Base-by-base conservation (phyloP, 148 eudicot genomes). In the Euryodendron excelsum region DNA sequence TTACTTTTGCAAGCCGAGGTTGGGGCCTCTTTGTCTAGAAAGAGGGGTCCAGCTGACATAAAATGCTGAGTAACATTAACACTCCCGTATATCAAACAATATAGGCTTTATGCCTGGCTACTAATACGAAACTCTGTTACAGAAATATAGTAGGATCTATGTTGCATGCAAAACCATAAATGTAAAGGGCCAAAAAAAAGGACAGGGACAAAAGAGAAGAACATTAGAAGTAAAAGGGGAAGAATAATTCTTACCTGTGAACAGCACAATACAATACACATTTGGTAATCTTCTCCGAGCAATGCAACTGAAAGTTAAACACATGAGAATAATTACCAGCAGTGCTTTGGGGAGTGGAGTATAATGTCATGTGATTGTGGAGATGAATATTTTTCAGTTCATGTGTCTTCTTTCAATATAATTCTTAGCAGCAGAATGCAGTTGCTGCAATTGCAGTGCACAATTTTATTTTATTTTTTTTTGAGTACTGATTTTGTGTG, bases 221-320 rank as follows among this genome's bases (percentile, higher is more conserved):
- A 20, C 1, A 20, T 18, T 15, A 62, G 44, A 25, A 59, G 61
- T 31, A 52, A 65, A 76, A 13, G 39, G 23, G 30, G 47, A 1
- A 45, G 36, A 39, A 60, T 45, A 73, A 52, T 15, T 79, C 58
- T 66, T 85, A 91, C 99, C 94, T 80, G 81, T 96, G 99, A 82
- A 74, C 69, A 76, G 96, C 89, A 83, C 99, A 96, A 80, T 93
- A 96, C 63, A 92, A 83, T 53, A 84, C 83, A 88, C 89, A 91
- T 86, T 85, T 87, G 41, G 92, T 89, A 33, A 74, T 79, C 84
- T 88, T 90, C 89, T 91, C 95, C 77, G 77, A 85, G 83, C 98
- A 91, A 80, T 89, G 92, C 81, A 96, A 68, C 99, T 96, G 93
- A 4, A 73, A 73, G 28, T 37, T 39, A 64, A 77, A 70, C n/a